Evolutionary conservation across 495 filamentous ascomycete species (phyloP), one percentile per base, ranked within the genome.

Genomic region (Lepraria neglecta): DNA sequence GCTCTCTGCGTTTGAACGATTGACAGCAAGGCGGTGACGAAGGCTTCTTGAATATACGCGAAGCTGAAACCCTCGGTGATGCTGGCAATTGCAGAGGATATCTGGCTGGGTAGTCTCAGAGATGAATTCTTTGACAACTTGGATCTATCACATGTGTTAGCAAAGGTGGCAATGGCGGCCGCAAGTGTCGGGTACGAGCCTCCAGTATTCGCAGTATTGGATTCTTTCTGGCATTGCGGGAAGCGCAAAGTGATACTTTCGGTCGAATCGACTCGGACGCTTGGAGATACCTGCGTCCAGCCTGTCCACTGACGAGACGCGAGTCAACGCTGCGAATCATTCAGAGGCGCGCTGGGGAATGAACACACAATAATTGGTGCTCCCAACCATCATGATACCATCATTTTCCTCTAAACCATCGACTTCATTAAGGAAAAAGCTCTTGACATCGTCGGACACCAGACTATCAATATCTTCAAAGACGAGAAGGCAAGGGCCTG

Each of bases 371-470:
- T 86, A 76, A 65, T 87, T 87, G 10, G 84, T 86, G 60, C 74
- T 81, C 10, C 80, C 84, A 42, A 87, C 71, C 72, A 86, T 84
- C 60, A 86, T 72, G 60, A 87, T 85, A 40, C 84, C 84, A 65
- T 86, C 80, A 65, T 87, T 87, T 63, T 74, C 78, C 67, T 82
- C 83, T 24, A 88, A 72, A 0, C 86, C 86, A 65, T 88, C 86
- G 5, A 87, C 78, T 62, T 88, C 83, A 67, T 88, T 88, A 51
- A 89, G 74, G 67, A 89, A 88, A 71, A 84, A 88, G 56, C 75
- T 80, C 6, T 83, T 71, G 21, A 81, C 77, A 9, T 61, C 59
- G 54, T 76, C 74, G 3, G 72, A 75, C 3, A 87, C 76, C 9
- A 87, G 70, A 21, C 78, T 83, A 64, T 87, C 85, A 19, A 88